Evolutionary conservation across 2,329 filamentous ascomycete species (phyloP).

Genomic region (Reticulascus tulasneorum): DNA sequence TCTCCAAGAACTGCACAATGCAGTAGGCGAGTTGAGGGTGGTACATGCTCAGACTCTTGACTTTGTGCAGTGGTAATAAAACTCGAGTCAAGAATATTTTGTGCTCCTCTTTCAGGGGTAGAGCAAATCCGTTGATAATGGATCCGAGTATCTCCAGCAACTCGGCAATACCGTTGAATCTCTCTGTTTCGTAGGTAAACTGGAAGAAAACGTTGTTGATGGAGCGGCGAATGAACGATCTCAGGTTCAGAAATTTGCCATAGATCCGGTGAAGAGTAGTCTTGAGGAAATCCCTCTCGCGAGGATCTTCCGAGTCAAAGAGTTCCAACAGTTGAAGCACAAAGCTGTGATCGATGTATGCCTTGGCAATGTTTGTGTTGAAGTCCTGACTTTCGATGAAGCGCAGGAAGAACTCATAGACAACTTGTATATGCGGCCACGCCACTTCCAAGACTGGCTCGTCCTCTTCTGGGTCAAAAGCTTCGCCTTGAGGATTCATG

Average conservation of each 20-base stretch:
- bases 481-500: constrained; percentile 95
- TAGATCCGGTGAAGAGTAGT: constrained; percentile 97
- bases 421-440: constrained; percentile 98
- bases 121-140: constrained; percentile 97
- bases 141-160: constrained; percentile 94
- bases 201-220: constrained; percentile 99
- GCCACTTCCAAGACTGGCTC: constrained; percentile 97
- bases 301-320: constrained; percentile 95
- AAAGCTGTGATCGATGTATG: constrained; percentile 97
- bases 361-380: constrained; percentile 99
- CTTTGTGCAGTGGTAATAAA: constrained; percentile 90
- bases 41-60: constrained; percentile 99
- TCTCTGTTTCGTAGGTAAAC: constrained; percentile 97
- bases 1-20: constrained; percentile 97
- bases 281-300: constrained; percentile 96
- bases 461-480: constrained; percentile 97
- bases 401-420: constrained; percentile 97
- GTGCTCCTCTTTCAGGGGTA: constrained; percentile 96
- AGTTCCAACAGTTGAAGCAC: constrained; percentile 95
- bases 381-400: constrained; percentile 99
- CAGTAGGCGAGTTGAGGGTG: constrained; percentile 97
- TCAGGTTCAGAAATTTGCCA: constrained; percentile 95
- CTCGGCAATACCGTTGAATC: constrained; percentile 97
- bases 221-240: constrained; percentile 93
- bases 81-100: constrained; percentile 96